phyloP scores from a whole-genome alignment of 192 early-diverging fungal species.

The Mortierella antarctica region DNA sequence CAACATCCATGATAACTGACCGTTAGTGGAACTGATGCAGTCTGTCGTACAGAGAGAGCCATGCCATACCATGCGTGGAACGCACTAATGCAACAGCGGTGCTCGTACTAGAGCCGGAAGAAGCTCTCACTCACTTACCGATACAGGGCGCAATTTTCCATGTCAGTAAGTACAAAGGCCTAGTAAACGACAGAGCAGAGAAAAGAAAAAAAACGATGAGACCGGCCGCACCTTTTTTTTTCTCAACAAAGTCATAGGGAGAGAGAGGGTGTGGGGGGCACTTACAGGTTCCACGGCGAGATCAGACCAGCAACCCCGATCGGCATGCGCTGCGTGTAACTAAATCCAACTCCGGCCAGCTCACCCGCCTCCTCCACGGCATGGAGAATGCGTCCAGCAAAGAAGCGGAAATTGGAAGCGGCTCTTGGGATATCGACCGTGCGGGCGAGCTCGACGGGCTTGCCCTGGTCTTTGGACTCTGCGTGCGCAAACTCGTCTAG shows the following conservation, averaged over 20 bases:
- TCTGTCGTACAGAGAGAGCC: neutral
- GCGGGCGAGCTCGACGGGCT: constrained; percentile 68
- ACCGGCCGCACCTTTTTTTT: constrained; percentile 18
- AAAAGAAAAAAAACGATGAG: neutral
- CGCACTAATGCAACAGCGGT: neutral
- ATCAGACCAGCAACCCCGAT: constrained; percentile 78
- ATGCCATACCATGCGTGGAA: neutral
- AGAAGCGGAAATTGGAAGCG: constrained; percentile 75
- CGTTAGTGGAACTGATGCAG: neutral
- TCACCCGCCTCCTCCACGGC: constrained; percentile 55
- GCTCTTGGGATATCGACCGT: constrained; percentile 73
- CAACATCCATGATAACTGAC: neutral
- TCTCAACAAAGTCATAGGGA: neutral
- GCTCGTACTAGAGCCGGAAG: neutral
- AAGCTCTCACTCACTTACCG: constrained; percentile 38
- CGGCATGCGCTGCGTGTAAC: constrained; percentile 61
- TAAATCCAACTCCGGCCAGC: constrained; percentile 62
- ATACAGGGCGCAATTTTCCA: constrained; percentile 84
- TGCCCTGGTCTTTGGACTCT: constrained; percentile 80
- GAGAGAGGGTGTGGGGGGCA: neutral
- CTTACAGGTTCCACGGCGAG: constrained; percentile 74
- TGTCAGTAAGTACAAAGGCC: constrained; percentile 74
- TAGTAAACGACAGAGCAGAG: constrained; percentile 9
- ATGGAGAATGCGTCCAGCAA: constrained; percentile 68
- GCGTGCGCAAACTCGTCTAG: constrained; percentile 70